Evolutionary conservation across 2,329 filamentous ascomycete genomes (phyloP).

Genomic region (Paecilomyces formosus): DNA sequence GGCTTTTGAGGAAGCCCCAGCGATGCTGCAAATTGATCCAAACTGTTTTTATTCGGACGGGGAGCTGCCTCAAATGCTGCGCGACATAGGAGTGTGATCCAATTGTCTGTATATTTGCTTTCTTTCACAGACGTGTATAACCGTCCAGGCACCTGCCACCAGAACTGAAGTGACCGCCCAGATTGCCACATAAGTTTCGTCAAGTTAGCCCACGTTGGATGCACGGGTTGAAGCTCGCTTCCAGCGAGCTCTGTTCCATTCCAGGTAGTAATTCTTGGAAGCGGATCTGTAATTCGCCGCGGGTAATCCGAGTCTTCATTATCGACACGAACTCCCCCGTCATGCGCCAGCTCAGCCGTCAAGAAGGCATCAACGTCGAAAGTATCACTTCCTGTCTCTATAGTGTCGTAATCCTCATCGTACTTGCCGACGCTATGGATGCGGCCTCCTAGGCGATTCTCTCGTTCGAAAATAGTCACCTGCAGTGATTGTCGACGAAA

Average conservation of each 20-base stretch:
- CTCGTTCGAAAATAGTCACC: not conserved
- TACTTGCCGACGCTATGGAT: not conserved
- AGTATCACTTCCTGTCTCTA: not conserved
- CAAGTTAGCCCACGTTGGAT: not conserved
- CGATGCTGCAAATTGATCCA: not conserved
- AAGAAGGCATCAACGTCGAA: not conserved
- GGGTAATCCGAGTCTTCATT: not conserved
- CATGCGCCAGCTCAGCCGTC: not conserved
- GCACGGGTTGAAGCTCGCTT: not conserved
- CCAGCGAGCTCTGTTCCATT: not conserved
- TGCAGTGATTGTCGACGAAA: not conserved
- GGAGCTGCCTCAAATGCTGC: not conserved
- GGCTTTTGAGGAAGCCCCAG: not conserved
- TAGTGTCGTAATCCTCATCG: not conserved
- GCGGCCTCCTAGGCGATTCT: not conserved
- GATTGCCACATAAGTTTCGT: not conserved
- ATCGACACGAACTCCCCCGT: not conserved
- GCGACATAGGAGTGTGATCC: not conserved
- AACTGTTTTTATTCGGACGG: not conserved
- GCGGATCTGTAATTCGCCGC: not conserved
- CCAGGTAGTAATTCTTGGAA: not conserved
- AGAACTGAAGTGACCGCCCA: not conserved
- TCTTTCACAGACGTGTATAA: not conserved
- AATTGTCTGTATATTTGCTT: not conserved
- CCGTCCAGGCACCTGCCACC: not conserved